Evolutionary conservation across 2,329 filamentous ascomycete species (phyloP), one percentile per base, ranked within the genome.

Genomic region (Purpureocillium lavendulum): DNA sequence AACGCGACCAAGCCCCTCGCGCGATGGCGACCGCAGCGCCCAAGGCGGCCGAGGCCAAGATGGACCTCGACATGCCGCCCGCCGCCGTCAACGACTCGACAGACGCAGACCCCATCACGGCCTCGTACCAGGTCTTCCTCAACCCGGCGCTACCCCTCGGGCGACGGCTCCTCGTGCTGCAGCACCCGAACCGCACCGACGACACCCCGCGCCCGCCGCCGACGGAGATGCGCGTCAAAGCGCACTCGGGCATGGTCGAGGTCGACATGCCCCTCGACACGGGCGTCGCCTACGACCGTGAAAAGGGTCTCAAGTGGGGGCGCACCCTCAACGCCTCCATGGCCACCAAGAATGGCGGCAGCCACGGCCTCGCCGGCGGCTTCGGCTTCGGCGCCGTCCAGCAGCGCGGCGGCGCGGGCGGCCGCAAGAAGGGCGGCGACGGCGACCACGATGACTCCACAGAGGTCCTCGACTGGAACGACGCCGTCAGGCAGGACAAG

Each of bases 251-350:
- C 40, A 85, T 96, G 65, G 71, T 96, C 41, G 92, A 98, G 64
- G 71, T 97, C 38, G 92, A 98, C 59, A 75, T 96, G n/a, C 87
- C 87, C 4, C 70, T 96, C 51, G 79, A 81, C 66, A 80, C 80
- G 45, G 68, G 70, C 40, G 61, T 60, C 43, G 82, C 86, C 55
- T 97, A 95, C 69, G 88, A 97, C 65, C 76, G 82, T 48, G 75
- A 77, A 49, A 88, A 90, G 65, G 90, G 87, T 35, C 66, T 92
- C 38, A 74, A 77, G 48, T 97, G 87, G 77, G 92, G 89, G 14
- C 78, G 85, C 53, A 80, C 84, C 2, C 67, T 97, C 47, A 71
- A 79, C 39, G 70, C 75, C 42, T 79, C 67, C 41, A 68, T 69
- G 55, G 69, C 70, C 34, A 64, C 69, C 38, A 79, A 77, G 60